Percentiles rank a stretch among this genome's conserved stretches.
These are phyloP conservation scores for Chaetomium sp. DNA, from an alignment of 2,329 filamentous ascomycete species.

Conservation along the genomic window DNA sequence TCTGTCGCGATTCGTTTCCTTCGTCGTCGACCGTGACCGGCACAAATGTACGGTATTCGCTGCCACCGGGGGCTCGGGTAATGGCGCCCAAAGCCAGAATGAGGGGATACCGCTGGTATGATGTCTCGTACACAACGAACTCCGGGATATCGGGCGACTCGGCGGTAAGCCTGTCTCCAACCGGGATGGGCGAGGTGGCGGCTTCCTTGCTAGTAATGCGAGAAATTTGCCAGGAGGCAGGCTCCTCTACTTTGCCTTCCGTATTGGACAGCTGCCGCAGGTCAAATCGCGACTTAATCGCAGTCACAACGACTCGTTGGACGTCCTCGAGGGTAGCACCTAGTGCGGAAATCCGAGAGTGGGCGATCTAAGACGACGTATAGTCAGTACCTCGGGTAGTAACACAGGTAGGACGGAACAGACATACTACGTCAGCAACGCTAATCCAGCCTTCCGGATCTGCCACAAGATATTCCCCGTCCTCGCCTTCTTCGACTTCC, in stretches of 20 bases:
- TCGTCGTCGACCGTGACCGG: constrained; percentile 40
- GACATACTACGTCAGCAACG: constrained; percentile 45
- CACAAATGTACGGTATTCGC: constrained; percentile 39
- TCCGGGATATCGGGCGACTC: constrained; percentile 44
- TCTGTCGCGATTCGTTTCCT: constrained; percentile 20
- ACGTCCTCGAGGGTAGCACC: constrained; percentile 43
- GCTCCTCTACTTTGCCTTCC: constrained; percentile 32
- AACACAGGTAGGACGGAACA: neutral
- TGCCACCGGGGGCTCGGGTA: constrained; percentile 45
- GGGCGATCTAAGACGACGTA: constrained; percentile 38
- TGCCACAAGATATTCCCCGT: constrained; percentile 41
- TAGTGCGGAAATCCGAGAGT: constrained; percentile 42
- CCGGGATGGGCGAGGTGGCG: constrained; percentile 20
- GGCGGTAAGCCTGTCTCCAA: constrained; percentile 38
- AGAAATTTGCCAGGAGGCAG: constrained; percentile 43
- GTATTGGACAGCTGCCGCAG: constrained; percentile 37
- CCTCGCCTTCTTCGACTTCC: constrained; percentile 42
- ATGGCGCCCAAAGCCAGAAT: constrained; percentile 46
- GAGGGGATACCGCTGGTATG: constrained; percentile 49
- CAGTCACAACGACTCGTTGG: constrained; percentile 40
- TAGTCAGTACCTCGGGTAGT: neutral
- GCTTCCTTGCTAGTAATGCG: constrained; percentile 35
- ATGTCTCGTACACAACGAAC: constrained; percentile 49
- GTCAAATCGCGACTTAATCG: constrained; percentile 43
- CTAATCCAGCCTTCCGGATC: constrained; percentile 47